Conservation (phyloP, 2,329 filamentous ascomycete genomes). For the Drechslerella dactyloides region DNA sequence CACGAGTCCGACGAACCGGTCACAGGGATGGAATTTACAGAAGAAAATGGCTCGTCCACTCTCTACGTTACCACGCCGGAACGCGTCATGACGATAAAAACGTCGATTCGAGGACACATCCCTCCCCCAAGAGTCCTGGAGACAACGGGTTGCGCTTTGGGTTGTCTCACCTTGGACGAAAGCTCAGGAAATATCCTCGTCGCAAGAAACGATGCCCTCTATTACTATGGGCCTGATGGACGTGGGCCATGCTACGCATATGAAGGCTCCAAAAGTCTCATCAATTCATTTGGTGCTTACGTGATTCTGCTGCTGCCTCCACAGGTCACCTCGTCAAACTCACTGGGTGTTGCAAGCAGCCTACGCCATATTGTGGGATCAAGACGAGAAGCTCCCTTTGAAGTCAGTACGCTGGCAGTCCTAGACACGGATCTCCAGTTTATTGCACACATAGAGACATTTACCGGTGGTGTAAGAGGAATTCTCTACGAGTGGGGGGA, state of each 20-base stretch:
- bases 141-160: slow-evolving; percentile 86
- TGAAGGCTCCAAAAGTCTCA: slow-evolving; percentile 84
- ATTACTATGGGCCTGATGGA: slow-evolving; percentile 86
- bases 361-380: slow-evolving; percentile 24
- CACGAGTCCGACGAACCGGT: slow-evolving; percentile 97
- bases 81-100: slow-evolving; percentile 81
- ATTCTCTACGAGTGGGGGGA: slow-evolving; percentile 90
- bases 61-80: slow-evolving; percentile 92
- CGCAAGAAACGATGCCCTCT: slow-evolving; percentile 93
- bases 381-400: slow-evolving; percentile 73
- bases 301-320: slow-evolving; percentile 84
- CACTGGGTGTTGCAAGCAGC: background rate
- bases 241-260: slow-evolving; percentile 88
- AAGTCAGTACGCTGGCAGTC: slow-evolving; percentile 84
- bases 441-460: slow-evolving; percentile 83
- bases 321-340: slow-evolving; percentile 60
- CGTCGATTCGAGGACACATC: slow-evolving; percentile 86
- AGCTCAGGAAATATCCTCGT: slow-evolving; percentile 77
- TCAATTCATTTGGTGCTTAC: slow-evolving; percentile 82
- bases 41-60: slow-evolving; percentile 66
- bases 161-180: slow-evolving; percentile 75
- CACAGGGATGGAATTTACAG: slow-evolving; percentile 79
- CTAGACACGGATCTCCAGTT: slow-evolving; percentile 91
- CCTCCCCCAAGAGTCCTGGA: slow-evolving; percentile 87
- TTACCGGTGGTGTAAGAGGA: slow-evolving; percentile 78